Evolutionary conservation across 208 protist species (phyloP), one percentile per base, ranked within the genome.

Genomic region (Angomonas desouzai): DNA sequence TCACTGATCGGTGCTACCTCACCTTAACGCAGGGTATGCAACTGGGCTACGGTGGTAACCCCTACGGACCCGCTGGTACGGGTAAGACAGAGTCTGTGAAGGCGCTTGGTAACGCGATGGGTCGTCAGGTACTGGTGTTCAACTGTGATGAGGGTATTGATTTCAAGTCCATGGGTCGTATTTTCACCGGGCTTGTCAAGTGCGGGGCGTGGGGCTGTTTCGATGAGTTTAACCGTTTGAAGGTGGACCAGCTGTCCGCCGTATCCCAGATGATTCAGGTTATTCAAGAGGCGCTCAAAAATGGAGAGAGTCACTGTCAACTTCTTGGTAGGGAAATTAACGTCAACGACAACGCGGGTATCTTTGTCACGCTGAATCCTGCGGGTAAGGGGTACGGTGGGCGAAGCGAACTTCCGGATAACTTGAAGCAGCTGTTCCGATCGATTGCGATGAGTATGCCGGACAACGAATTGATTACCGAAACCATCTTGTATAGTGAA

Each of bases 81-180:
- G 98, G 98, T 57, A 99, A 99, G 79, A 99, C 98, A 20, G 98
- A 99, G 82, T 98, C 97, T 7, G 97, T 99, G 1, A 99, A 99
- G 77, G 97, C 97, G 10, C 91, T 99, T 9, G 98, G 97, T 32
- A 92, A 98, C 65, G 91, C 94, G 7, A 91, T 99, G 70, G 98
- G 98, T 7, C 79, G 98, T 2, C 97, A 99, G 81, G 97, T 99
- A 36, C 83, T 99, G 22, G 98, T 99, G 20, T 99, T 99, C 84
- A 99, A 99, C 83, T 99, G 98, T 74, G 98, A 99, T 77, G 98
- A 99, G 68, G 97, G 97, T 43, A 99, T 99, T 72, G 97, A 99
- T 70, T 98, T 98, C 80, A 97, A 99, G 75, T 97, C 92, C 11
- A 99, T 99, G 97, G 97, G 97, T 7, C 83, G 98, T 63, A 99